phyloP scores from a whole-genome alignment of 2,329 filamentous ascomycete genomes.

The Pestalotiopsis sp. region DNA sequence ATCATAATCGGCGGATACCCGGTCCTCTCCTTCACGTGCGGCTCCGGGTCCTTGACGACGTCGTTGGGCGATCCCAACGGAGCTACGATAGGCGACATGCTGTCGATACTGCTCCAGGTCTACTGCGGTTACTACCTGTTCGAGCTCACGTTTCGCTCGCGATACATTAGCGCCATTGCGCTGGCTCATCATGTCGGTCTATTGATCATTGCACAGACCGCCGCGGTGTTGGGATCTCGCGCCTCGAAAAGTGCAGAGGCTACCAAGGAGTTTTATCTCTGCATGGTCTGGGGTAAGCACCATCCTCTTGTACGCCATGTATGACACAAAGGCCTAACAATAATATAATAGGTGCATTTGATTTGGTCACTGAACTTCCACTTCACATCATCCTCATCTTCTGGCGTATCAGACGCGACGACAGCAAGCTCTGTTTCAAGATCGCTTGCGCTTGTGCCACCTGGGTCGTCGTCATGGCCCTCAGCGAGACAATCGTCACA shows the following conservation, averaged over 20 bases:
- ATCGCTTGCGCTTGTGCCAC: not conserved
- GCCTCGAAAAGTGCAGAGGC: not conserved
- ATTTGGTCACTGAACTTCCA: constrained; percentile 3
- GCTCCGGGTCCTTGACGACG: not conserved
- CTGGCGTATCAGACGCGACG: not conserved
- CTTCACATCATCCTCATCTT: constrained; percentile 2
- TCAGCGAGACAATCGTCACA: not conserved
- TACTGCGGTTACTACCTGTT: constrained; percentile 23
- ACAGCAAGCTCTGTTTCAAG: not conserved
- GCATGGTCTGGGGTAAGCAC: constrained; percentile 7
- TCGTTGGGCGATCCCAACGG: constrained; percentile 7
- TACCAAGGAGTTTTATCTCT: not conserved
- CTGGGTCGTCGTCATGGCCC: not conserved
- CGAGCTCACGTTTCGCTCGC: constrained; percentile 19
- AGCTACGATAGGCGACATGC: constrained; percentile 17
- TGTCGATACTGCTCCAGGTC: constrained; percentile 17
- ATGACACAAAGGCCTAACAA: not conserved
- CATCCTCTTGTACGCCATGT: not conserved
- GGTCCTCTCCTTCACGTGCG: constrained; percentile 13
- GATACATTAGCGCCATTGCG: constrained; percentile 19
- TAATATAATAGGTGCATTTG: not conserved
- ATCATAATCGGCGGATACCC: constrained; percentile 18
- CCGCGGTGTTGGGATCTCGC: constrained; percentile 8
- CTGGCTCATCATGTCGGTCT: constrained; percentile 21
- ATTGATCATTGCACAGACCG: constrained; percentile 18